phyloP scores from a whole-genome alignment of 139 green algal genomes.

The Chlamydomonas sphaeroides region DNA sequence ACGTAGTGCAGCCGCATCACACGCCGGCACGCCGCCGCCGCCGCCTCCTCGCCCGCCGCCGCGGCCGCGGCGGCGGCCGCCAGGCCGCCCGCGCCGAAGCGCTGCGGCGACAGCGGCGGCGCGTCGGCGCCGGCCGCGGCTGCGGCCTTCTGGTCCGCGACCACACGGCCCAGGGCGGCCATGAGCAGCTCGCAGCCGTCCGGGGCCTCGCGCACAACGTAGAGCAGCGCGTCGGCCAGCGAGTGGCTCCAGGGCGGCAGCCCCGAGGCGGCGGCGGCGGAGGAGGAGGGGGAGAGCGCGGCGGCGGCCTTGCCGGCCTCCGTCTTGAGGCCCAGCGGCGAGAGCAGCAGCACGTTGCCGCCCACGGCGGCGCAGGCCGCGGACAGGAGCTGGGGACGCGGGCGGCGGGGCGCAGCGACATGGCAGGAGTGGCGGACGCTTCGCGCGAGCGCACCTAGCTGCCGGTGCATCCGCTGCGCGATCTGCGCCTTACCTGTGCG shows the following conservation, averaged over 20 bases:
- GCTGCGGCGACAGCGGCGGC: background rate
- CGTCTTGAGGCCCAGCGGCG: constrained; percentile 35
- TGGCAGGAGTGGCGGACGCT: too few relatives aligned
- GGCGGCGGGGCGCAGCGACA: background rate
- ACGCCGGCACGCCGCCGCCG: background rate
- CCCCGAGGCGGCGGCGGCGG: background rate
- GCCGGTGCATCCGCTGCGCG: too few relatives aligned
- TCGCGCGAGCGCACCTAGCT: too few relatives aligned
- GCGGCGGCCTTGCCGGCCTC: constrained; percentile 7
- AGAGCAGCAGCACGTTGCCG: constrained; percentile 27
- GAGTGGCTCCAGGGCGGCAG: constrained; percentile 2
- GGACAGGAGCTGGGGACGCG: constrained; percentile 24
- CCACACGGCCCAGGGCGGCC: constrained; percentile 18
- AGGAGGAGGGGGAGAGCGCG: background rate
- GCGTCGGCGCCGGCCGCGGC: background rate
- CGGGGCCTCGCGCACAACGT: constrained; percentile 36
- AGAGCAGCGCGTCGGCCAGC: constrained; percentile 35
- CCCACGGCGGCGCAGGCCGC: constrained; percentile 27
- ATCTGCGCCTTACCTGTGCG: too few relatives aligned
- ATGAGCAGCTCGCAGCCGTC: constrained; percentile 38
- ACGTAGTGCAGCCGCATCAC: constrained; percentile 43
- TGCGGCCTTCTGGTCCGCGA: constrained; percentile 22
- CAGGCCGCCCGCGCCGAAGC: background rate
- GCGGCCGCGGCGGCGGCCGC: background rate
- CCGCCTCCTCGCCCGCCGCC: background rate